Evolutionary conservation across 257 asterid genomes (phyloP), one percentile per base, ranked within the genome.

Genomic region (Henckelia pumila): DNA sequence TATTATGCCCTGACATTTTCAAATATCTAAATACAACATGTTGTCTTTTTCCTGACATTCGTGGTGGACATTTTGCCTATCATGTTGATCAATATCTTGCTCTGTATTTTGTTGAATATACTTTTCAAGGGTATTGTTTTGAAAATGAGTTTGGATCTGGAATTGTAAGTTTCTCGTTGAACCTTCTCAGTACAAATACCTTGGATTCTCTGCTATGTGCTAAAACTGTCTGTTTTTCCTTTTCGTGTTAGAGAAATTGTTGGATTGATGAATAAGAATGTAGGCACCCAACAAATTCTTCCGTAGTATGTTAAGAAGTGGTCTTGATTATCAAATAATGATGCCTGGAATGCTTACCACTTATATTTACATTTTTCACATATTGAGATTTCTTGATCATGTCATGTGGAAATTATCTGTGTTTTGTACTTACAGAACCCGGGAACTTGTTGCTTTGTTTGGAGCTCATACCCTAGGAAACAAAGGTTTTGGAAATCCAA

Each of bases 391-490:
- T 40, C 50, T 40, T 40, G 17, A 0, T 13, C 50, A 11, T 13
- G 17, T 40, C n/a, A 11, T 59, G 32, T 33, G 22, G 13, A 17
- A 69, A 6, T 40, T 40, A 40, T 40, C 50, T 3, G 50, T 40
- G 52, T 19, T 66, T 60, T 19, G 63, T 73, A 35, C 79, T 67
- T 59, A 66, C 82, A 89, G 96, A 74, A 78, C 89, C 37, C 89
- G 80, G 70, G 98, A 92, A 68, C 97, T 89, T 17, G 95, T 92
- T 78, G 98, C 94, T 20, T 71, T 88, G 69, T 89, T 96, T 30
- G 98, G 98, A 72, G 98, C 96, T 49, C 98, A 89, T 79, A 92
- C 96, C 20, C 73, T 89, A 50, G 98, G 98, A 72, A 74, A 76
- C 79, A 89, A 92, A 89, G 98, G 98, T 65, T 92, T 92, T 26